A percentile compares a stretch with the other conserved stretches of the same genome.
phyloP scores from a whole-genome alignment of 163 green algal species.

The Scenedesmus sp. region DNA sequence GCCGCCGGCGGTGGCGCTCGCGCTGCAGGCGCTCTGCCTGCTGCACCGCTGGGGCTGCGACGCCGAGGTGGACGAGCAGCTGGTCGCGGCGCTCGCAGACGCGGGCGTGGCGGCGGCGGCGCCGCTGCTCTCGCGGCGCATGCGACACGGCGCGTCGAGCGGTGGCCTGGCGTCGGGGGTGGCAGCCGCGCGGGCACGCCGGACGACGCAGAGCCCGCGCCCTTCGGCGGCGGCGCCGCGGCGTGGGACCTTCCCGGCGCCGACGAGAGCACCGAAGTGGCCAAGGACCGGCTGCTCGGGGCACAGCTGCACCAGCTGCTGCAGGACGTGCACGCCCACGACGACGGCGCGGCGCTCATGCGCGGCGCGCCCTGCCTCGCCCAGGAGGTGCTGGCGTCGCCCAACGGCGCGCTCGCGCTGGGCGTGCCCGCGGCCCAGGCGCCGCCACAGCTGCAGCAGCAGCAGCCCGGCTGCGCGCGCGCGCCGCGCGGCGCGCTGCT shows the following conservation, averaged over 20 bases:
- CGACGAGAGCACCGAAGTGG: no score
- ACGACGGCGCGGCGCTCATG: not conserved
- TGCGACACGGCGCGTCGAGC: no score
- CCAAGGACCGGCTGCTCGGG: not conserved
- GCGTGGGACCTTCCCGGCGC: no score
- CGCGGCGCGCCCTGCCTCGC: conserved; percentile 10
- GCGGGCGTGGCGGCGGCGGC: not conserved
- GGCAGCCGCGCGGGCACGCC: no score
- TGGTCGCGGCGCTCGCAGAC: conserved; percentile 4
- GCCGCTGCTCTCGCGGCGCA: no score
- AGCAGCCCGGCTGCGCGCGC: not conserved
- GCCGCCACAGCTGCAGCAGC: not conserved
- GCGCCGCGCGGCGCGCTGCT: not conserved
- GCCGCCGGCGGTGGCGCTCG: not conserved
- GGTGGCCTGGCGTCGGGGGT: no score
- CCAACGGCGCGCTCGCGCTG: not conserved
- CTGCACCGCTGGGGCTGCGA: conserved; percentile 35
- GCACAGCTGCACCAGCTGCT: not conserved
- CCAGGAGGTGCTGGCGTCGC: conserved; percentile 30
- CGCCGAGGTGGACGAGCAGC: not conserved
- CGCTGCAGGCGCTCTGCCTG: conserved; percentile 17
- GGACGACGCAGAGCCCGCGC: no score
- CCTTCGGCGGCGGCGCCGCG: no score
- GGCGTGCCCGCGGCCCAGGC: conserved; percentile 3
- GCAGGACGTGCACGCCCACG: not conserved